phyloP scores from a whole-genome alignment of 169 alveolate species.

The Perkinsus marinus region DNA sequence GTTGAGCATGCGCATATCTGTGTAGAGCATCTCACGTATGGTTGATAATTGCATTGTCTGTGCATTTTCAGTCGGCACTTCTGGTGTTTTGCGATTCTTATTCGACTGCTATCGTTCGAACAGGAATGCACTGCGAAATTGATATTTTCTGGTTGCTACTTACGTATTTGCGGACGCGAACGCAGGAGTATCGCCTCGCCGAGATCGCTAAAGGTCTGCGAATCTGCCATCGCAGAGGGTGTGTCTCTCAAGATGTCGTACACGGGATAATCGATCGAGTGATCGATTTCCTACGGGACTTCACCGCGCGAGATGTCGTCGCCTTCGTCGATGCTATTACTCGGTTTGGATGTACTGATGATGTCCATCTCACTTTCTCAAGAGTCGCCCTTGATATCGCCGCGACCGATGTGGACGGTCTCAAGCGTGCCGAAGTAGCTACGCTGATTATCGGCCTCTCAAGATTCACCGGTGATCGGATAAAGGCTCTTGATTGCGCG shows the following conservation, averaged over 20 bases:
- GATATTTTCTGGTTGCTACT: not conserved
- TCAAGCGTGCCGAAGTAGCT: not conserved
- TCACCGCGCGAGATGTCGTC: not conserved
- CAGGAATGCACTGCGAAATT: not conserved
- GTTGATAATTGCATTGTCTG: no score
- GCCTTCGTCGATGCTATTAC: not conserved
- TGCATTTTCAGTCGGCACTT: not conserved
- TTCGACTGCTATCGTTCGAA: not conserved
- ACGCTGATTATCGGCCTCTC: not conserved
- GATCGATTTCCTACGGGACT: not conserved
- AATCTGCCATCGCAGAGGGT: not conserved
- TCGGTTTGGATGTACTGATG: not conserved
- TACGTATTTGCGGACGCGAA: not conserved
- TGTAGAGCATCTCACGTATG: no score
- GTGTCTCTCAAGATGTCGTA: not conserved
- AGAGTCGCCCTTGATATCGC: not conserved
- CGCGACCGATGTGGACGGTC: not conserved
- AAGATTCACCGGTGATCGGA: not conserved
- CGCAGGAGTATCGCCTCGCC: not conserved
- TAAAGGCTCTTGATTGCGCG: not conserved
- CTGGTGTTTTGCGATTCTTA: not conserved
- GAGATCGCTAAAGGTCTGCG: not conserved
- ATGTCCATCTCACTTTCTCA: not conserved
- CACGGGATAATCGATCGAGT: not conserved
- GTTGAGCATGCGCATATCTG: no score